Base-by-base conservation (phyloP, 106 monocot species). In the Allium sativum region DNA sequence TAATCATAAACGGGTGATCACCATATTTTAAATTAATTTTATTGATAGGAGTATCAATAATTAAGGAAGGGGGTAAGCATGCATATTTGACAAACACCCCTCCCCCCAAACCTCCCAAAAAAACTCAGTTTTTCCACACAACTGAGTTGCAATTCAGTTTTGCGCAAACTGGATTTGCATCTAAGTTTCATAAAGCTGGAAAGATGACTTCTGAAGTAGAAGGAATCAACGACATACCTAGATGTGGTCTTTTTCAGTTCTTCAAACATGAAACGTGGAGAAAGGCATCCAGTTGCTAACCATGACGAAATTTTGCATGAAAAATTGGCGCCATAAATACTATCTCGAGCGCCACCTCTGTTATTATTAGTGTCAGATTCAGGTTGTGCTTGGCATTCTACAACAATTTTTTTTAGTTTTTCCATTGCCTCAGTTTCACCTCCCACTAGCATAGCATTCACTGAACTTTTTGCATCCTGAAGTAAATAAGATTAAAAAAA, bases 291-390 rank as follows among this genome's bases (percentile, higher is more conserved):
- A 66, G 68, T 84, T 22, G 90, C 84, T 57, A 90, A 61, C 95
- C 95, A 96, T 40, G 95, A 87, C 22, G 95, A 96, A 44, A 96
- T 96, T 80, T 90, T 96, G 77, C 95, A 96, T 0, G 95, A 96
- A 79, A 90, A 96, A 77, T 90, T 96, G 22, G 95, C 90, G 76
- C 95, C 95, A 82, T 87, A 87, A 16, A 96, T 84, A 58, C 90
- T 87, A 51, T 86, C 90, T 31, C 64, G 61, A 42, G 68, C 68
- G 31, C 51, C 56, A 61, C 79, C 72, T 21, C 78, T 76, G 53
- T 45, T 21, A 12, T 44, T 67, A n/a, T n/a, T n/a, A n/a, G n/a
- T n/a, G n/a, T n/a, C n/a, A 59, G 79, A 87, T 21, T 79, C 79
- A 5, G 83, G 79, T 58, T 87, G 86, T 12, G 82, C 75, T 54